Evolutionary conservation across 140 eudicot genomes (phyloP).

Genomic region (Anethum foeniculum): DNA sequence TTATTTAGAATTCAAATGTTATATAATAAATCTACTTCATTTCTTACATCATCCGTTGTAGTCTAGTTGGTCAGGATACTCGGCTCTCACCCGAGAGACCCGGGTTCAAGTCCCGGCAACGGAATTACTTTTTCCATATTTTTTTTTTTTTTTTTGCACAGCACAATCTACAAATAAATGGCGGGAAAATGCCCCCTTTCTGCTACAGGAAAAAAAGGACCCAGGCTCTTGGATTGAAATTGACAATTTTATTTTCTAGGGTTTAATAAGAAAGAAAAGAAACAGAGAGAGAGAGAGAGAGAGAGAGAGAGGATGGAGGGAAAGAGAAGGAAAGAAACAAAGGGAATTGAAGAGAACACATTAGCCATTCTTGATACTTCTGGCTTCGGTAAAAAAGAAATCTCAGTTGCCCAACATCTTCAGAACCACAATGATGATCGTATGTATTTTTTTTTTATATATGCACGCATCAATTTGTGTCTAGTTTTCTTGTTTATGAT

Average conservation of each 20-base stretch:
- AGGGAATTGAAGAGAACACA: slow-evolving; percentile 69
- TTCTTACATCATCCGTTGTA: slow-evolving; percentile 54
- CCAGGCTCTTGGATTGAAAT: no score
- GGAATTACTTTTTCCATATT: slow-evolving; percentile 26
- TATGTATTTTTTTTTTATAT: slow-evolving; percentile 4
- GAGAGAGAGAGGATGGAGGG: slow-evolving; percentile 14
- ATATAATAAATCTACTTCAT: no score
- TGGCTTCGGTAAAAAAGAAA: slow-evolving; percentile 25
- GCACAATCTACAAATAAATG: background rate
- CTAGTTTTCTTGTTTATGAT: background rate
- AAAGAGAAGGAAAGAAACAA: slow-evolving; percentile 28
- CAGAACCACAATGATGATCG: slow-evolving; percentile 57
- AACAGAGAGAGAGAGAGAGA: slow-evolving; percentile 11
- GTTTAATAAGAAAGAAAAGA: background rate
- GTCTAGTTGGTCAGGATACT: slow-evolving; percentile 99
- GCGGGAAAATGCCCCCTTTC: background rate
- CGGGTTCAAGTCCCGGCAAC: slow-evolving; percentile 99
- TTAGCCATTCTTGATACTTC: slow-evolving; percentile 64
- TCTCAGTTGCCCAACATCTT: slow-evolving; percentile 8
- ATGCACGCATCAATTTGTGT: background rate
- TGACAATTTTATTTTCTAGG: background rate
- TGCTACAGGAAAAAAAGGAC: background rate
- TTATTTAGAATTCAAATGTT: no score
- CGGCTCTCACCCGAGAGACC: slow-evolving; percentile 99
- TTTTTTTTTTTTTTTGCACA: background rate